phyloP scores from a whole-genome alignment of 257 asterid species.

The Ehretia macrophylla region DNA sequence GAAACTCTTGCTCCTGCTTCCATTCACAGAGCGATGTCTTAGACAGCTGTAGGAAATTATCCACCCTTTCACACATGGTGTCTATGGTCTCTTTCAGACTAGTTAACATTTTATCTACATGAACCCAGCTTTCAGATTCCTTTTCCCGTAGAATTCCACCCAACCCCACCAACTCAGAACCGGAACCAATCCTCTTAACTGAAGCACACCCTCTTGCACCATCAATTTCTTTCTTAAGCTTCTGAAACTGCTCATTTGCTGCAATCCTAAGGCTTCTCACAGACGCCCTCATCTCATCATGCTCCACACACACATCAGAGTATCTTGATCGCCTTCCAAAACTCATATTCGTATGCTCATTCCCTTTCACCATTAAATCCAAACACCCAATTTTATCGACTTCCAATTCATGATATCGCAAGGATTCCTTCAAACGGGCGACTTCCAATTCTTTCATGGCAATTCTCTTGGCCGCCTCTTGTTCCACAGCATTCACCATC shows the following conservation, averaged over 20 bases:
- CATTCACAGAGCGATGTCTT: slow-evolving; percentile 35
- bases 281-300: slow-evolving; percentile 44
- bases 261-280: slow-evolving; percentile 31
- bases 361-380: slow-evolving; percentile 12
- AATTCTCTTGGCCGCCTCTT: slow-evolving; percentile 61
- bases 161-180: slow-evolving; percentile 49
- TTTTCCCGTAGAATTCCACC: slow-evolving; percentile 51
- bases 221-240: slow-evolving; percentile 44
- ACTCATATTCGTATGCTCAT: slow-evolving; percentile 9
- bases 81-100: slow-evolving; percentile 41
- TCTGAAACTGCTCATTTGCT: slow-evolving; percentile 46
- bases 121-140: slow-evolving; percentile 40
- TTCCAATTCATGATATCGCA: slow-evolving; percentile 23
- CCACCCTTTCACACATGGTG: slow-evolving; percentile 29
- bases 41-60: slow-evolving; percentile 34
- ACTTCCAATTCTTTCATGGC: slow-evolving; percentile 65
- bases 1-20: slow-evolving; percentile 33
- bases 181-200: slow-evolving; percentile 42
- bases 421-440: slow-evolving; percentile 37
- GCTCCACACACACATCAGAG: slow-evolving; percentile 23
- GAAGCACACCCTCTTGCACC: slow-evolving; percentile 32
- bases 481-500: slow-evolving; percentile 81
- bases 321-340: slow-evolving; percentile 19
- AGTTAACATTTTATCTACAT: slow-evolving; percentile 36
- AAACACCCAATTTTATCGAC: slow-evolving; percentile 16